A percentile compares a stretch with the other conserved stretches of the same genome.
phyloP scores from a whole-genome alignment of 1,284 basidiomycete genomes.

The Melampsora abietis-canadensis region DNA sequence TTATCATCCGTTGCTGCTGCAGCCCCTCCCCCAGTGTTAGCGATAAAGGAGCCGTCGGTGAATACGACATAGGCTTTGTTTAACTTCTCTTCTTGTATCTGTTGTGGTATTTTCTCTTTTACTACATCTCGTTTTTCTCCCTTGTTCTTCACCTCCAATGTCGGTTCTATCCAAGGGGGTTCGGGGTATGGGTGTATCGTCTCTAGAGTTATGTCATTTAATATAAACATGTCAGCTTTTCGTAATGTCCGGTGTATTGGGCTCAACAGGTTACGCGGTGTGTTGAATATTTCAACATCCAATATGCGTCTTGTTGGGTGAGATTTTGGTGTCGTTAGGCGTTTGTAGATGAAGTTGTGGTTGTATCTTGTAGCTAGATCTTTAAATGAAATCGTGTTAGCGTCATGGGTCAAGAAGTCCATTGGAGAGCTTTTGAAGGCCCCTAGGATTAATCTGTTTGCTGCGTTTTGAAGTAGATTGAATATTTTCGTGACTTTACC shows the following conservation, averaged over 20 bases:
- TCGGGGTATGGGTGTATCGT: conserved; percentile 5
- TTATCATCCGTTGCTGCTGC: background rate
- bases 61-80: background rate
- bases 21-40: background rate
- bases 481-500: background rate
- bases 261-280: background rate
- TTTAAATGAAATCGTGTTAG: background rate
- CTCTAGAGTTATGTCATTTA: background rate
- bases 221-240: background rate
- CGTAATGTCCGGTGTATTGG: background rate
- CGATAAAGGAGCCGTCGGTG: background rate
- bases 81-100: background rate
- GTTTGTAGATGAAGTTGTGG: background rate
- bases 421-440: background rate
- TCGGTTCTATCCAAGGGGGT: background rate
- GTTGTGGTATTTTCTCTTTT: background rate
- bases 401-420: background rate
- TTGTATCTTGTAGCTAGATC: background rate
- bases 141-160: background rate
- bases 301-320: background rate
- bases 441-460: background rate
- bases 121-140: background rate
- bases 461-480: background rate
- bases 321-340: background rate
- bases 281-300: background rate